These are phyloP conservation scores for Phaeodactylum tricornutum DNA, from an alignment of 108 stramenopile genomes.

Conservation along the genomic window DNA sequence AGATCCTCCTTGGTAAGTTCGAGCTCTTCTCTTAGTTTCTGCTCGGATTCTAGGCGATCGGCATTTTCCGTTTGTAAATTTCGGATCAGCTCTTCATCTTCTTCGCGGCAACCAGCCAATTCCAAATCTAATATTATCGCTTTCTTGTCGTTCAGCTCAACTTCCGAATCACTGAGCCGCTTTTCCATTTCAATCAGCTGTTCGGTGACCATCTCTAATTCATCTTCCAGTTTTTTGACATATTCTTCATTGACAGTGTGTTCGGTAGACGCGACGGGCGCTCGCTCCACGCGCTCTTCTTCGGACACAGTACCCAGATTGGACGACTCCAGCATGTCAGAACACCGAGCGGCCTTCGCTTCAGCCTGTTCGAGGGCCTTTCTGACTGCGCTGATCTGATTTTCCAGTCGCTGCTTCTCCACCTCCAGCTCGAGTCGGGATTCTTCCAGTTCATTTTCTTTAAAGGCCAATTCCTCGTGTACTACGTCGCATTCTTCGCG, in stretches of 20 bases:
- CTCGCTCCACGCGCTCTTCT: background rate
- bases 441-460: constrained; percentile 76
- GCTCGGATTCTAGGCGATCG: constrained; percentile 25
- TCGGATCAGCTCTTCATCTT: constrained; percentile 21
- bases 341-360: background rate
- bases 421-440: constrained; percentile 64
- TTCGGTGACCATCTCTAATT: constrained; percentile 80
- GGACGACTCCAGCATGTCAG: background rate
- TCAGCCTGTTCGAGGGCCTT: background rate
- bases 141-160: constrained; percentile 35
- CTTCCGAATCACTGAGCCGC: constrained; percentile 58
- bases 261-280: background rate
- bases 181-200: constrained; percentile 81
- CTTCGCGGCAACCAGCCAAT: constrained; percentile 2
- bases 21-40: constrained; percentile 38
- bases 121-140: constrained; percentile 2
- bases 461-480: constrained; percentile 75
- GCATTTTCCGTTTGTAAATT: constrained; percentile 47
- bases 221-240: constrained; percentile 79
- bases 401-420: constrained; percentile 53
- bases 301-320: constrained; percentile 1
- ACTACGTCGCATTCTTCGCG: constrained; percentile 71
- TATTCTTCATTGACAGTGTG: constrained; percentile 49
- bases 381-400: constrained; percentile 44
- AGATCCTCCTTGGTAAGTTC: constrained; percentile 59